Evolutionary conservation across 805 yeast genomes (phyloP).

Genomic region (Candida sakaeoensis): DNA sequence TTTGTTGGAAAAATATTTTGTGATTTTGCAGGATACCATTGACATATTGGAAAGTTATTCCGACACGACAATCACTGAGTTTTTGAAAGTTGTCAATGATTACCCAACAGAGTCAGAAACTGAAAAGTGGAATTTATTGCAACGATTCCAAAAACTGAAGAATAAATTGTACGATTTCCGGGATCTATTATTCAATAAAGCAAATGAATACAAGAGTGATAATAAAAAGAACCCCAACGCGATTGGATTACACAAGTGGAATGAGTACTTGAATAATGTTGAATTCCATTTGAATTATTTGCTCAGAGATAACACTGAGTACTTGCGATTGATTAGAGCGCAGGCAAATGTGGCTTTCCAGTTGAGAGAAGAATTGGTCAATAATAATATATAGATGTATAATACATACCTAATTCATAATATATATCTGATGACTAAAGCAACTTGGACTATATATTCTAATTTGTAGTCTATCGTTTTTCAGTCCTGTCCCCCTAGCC

Average conservation of each 20-base stretch:
- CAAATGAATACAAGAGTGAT: slow-evolving; percentile 16
- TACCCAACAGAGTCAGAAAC: slow-evolving; percentile 16
- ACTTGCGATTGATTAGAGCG: slow-evolving; percentile 42
- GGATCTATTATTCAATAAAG: slow-evolving; percentile 42
- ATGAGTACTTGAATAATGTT: slow-evolving; percentile 34
- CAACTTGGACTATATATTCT: no score
- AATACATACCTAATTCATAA: no score
- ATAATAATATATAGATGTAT: slow-evolving; percentile 1
- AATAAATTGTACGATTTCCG: slow-evolving; percentile 51
- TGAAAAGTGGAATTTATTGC: slow-evolving; percentile 54
- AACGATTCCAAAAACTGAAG: slow-evolving; percentile 54
- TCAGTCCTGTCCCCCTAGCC: not conserved
- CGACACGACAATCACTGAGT: slow-evolving; percentile 62
- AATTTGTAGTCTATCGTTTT: not conserved
- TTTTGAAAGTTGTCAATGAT: slow-evolving; percentile 54
- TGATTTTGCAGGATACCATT: slow-evolving; percentile 40
- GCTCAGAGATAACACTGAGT: slow-evolving; percentile 58
- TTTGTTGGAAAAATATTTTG: slow-evolving; percentile 28
- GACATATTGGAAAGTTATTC: slow-evolving; percentile 74
- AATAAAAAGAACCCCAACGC: slow-evolving; percentile 21
- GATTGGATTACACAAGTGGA: slow-evolving; percentile 43
- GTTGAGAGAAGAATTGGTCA: slow-evolving; percentile 25
- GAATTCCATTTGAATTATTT: slow-evolving; percentile 47
- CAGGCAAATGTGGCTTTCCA: slow-evolving; percentile 43
- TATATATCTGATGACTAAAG: no score